Base-by-base conservation (phyloP, 345 rosid species). In the Adansonia digitata region DNA sequence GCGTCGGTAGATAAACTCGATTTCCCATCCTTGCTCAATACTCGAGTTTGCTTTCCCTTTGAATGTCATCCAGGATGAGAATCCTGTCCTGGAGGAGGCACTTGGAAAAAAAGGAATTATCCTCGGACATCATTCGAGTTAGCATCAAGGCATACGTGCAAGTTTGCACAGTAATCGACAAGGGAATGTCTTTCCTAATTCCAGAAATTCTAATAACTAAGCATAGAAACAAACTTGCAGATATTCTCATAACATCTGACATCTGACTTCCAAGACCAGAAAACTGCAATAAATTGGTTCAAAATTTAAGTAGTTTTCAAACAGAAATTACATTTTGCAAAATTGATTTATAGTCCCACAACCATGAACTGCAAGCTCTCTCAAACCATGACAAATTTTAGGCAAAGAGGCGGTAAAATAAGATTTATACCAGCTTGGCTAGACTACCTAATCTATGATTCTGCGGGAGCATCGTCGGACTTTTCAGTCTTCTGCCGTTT, bases 401-500 rank as follows among this genome's bases (percentile, higher is more conserved):
- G 46, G 43, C 7, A 2, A n/a, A n/a, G n/a, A 11, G 15, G 56
- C 17, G 6, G 20, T 26, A 13, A 42, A 14, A 9, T 9, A n/a
- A 55, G 43, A 26, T 26, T 39, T 24, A 49, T 18, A 15, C 14
- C 62, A 67, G 62, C 55, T 68, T 8, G 34, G 53, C 65, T 79
- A 37, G 35, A 40, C 46, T 42, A 13, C 35, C 39, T 70, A 10
- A 20, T 55, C 72, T 69, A 69, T 34, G 59, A 69, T 48, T 17
- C 56, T 69, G 57, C 6, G 6, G 15, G 9, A 18, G 57, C 57
- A 69, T 49, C 59, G 2, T 31, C 27, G 0, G 17, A 17, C 57
- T 46, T 15, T 29, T 85, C 85, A 1, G 75, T 81, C 85, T 87
- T 85, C 52, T 71, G 86, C 64, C 86, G 84, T 81, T 88, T 83